Conservation (phyloP, 352 stramenopile species). For the Globisporangium barbulae region DNA sequence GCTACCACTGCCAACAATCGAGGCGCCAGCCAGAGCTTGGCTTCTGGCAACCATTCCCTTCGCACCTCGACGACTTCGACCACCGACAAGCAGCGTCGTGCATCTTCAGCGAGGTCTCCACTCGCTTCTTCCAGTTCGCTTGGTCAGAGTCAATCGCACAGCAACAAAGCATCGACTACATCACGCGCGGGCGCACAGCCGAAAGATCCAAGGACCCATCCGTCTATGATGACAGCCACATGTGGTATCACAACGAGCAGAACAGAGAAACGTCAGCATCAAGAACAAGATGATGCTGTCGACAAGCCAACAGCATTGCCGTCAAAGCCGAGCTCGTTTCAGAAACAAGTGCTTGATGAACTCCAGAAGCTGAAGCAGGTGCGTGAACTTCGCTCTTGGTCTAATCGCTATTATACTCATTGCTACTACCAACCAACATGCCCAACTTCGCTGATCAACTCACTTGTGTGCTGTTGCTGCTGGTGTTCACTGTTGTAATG, state of each 20-base stretch:
- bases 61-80: not conserved
- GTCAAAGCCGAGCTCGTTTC: slow-evolving; percentile 29
- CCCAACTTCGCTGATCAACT: no score
- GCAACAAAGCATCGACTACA: not conserved
- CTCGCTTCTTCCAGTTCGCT: not conserved
- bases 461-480: no score
- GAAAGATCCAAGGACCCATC: not conserved
- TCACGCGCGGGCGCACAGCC: not conserved
- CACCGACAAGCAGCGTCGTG: not conserved
- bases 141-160: not conserved
- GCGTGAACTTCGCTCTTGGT: not conserved
- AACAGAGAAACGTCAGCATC: not conserved
- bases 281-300: not conserved
- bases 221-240: not conserved
- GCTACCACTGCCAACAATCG: not conserved
- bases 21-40: not conserved
- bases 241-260: not conserved
- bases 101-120: not conserved
- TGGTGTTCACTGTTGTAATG: not conserved
- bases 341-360: slow-evolving; percentile 42
- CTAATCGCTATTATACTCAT: not conserved
- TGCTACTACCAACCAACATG: no score
- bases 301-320: slow-evolving; percentile 1
- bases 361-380: slow-evolving; percentile 53
- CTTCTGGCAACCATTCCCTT: not conserved